Evolutionary conservation across 352 stramenopile species (phyloP), one percentile per base, ranked within the genome.

Genomic region (Pythium aphanidermatum): DNA sequence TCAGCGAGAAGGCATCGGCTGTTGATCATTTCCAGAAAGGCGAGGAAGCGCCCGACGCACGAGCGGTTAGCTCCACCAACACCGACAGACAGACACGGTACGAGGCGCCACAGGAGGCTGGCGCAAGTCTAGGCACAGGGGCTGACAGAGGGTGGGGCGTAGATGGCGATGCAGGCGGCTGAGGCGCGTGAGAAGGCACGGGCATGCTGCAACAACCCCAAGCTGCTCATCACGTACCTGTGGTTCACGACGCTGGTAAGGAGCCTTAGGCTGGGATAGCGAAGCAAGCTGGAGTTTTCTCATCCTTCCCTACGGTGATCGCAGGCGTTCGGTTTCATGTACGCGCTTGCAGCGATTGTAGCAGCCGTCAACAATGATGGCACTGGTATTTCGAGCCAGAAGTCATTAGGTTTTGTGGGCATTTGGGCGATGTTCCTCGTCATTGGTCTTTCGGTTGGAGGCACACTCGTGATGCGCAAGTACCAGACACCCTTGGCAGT

Each of bases 391-490:
- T 74, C 71, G 42, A 72, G 83, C 56, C 85, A 73, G 47, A 92
- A 88, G 60, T 86, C 75, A 44, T 65, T 92, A 25, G 72, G 74
- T 28, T 93, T 90, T 31, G 78, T 87, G 11, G 82, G 76, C 46
- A 65, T 94, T 34, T 92, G 76, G 74, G 71, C 76, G 27, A 92
- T 93, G 74, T 65, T 94, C 19, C 66, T 95, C 23, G 68, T 94
- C 42, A 46, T 92, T 19, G 65, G 58, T 2, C 77, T 95, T 10
- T 94, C 75, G 8, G 67, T 92, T 3, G 82, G 82, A 42, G 84
- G 82, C 45, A 94, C 84, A 35, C 70, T 95, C 49, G 80, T 95
- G 38, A 92, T 95, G 84, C 78, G 82, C 46, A 89, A 91, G 66
- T 91, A 92, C 68, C 69, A 87, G 63, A 92, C 79, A 8, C 77